Evolutionary conservation across 2,329 filamentous ascomycete species (phyloP).

Genomic region (Claviceps monticola): DNA sequence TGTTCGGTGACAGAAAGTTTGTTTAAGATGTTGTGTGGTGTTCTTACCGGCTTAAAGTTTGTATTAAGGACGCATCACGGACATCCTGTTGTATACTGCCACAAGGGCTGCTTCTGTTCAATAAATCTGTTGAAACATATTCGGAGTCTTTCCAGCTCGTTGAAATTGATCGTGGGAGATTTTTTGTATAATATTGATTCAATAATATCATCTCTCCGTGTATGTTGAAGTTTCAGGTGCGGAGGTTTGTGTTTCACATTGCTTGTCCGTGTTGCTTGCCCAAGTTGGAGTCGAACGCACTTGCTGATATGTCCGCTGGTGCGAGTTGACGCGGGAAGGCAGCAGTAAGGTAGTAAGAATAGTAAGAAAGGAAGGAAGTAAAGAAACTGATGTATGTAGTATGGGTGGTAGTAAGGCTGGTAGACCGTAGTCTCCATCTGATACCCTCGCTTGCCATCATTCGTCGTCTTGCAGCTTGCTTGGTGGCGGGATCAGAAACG

Average conservation of each 20-base stretch:
- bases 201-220: slow-evolving; percentile 15
- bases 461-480: too few species aligned
- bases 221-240: neutral
- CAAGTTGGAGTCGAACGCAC: neutral
- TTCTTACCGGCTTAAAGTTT: too few species aligned
- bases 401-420: too few species aligned
- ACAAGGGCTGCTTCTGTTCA: neutral
- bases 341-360: neutral
- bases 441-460: too few species aligned
- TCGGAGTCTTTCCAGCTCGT: neutral
- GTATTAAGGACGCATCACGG: too few species aligned
- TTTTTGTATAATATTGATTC: slow-evolving; percentile 15
- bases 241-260: too few species aligned
- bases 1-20: slow-evolving; percentile 38
- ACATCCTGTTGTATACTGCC: too few species aligned
- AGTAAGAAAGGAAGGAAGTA: neutral
- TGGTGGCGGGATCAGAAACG: neutral
- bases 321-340: too few species aligned
- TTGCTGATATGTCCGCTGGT: neutral
- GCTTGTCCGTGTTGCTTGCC: too few species aligned
- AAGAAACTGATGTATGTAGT: neutral
- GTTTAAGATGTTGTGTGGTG: neutral
- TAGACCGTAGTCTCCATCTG: too few species aligned
- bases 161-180: slow-evolving; percentile 11
- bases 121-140: neutral